Base-by-base conservation (phyloP, 345 rosid species). In the Lepidium africanum region DNA sequence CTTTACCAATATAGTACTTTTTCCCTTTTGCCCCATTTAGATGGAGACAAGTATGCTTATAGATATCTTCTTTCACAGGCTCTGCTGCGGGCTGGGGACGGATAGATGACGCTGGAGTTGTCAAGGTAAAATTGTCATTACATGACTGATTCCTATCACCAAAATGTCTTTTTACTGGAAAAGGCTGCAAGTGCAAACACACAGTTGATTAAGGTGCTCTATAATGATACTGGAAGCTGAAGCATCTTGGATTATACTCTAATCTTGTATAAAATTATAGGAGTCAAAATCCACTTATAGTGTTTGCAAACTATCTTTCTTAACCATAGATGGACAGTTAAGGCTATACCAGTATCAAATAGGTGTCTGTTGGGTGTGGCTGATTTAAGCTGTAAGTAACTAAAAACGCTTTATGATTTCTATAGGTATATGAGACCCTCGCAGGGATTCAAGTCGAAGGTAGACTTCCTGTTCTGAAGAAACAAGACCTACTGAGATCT, bases 71-170 rank as follows among this genome's bases (percentile, higher is more conserved):
- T 21, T 35, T 49, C 55, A 43, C 84, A 92, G 97, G 97, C 50
- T 92, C 97, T 13, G 96, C 98, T 76, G 93, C 97, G 58, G 97
- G 98, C 36, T 92, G 96, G 96, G 97, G 98, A 69, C 80, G 92
- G 69, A 89, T 75, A 77, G 97, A 90, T 76, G 97, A 92, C 73
- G 88, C 98, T 67, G 97, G 92, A 51, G 97, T 92, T 16, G 98
- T 92, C 54, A 90, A 90, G 97, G 98, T 92, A 80, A 56, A 73
- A 15, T 52, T 59, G 0, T 30, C 46, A 47, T 37, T 30, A 30
- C 33, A 47, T 14, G 13, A 46, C 17, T 55, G n/a, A 35, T 40
- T 56, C 5, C 5, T 53, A 54, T 41, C 56, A 27, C 40, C 40
- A 42, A 62, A 2, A 30, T 23, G 27, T 46, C 23, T 55, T 35